phyloP scores from a whole-genome alignment of 2,329 filamentous ascomycete species.

The Aureobasidium sp. region DNA sequence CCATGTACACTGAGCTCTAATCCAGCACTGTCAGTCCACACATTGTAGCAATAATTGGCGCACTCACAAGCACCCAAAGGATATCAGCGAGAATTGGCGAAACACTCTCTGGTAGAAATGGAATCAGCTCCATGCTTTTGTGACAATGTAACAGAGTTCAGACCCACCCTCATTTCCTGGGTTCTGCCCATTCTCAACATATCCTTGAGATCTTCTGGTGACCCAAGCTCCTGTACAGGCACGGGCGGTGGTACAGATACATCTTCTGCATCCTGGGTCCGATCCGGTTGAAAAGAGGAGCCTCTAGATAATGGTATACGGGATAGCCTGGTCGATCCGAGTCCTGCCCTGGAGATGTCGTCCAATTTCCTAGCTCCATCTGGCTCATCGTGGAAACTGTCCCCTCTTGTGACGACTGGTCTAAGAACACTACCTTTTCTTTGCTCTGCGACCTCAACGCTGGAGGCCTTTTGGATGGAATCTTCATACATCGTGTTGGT shows the following conservation, averaged over 20 bases:
- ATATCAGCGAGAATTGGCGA: constrained; percentile 41
- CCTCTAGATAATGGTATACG: background rate
- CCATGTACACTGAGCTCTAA: constrained; percentile 47
- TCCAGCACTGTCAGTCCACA: constrained; percentile 16
- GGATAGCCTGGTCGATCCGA: background rate
- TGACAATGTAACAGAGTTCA: background rate
- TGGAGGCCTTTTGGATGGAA: background rate
- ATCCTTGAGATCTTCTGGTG: constrained; percentile 31
- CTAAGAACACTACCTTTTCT: background rate
- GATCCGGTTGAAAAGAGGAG: background rate
- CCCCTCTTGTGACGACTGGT: background rate
- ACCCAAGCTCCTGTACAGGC: background rate
- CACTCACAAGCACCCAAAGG: constrained; percentile 32
- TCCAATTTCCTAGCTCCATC: background rate
- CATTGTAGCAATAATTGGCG: no score
- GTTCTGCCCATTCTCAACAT: constrained; percentile 43
- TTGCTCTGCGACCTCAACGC: background rate
- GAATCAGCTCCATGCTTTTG: background rate
- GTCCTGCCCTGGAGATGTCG: background rate
- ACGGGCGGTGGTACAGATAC: background rate
- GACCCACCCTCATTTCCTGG: constrained; percentile 37
- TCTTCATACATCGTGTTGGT: background rate
- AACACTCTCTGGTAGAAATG: constrained; percentile 37
- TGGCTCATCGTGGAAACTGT: background rate
- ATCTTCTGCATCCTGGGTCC: background rate